Evolutionary conservation across 2,329 filamentous ascomycete species (phyloP), one percentile per base, ranked within the genome.

Genomic region (Alternaria infectoria): DNA sequence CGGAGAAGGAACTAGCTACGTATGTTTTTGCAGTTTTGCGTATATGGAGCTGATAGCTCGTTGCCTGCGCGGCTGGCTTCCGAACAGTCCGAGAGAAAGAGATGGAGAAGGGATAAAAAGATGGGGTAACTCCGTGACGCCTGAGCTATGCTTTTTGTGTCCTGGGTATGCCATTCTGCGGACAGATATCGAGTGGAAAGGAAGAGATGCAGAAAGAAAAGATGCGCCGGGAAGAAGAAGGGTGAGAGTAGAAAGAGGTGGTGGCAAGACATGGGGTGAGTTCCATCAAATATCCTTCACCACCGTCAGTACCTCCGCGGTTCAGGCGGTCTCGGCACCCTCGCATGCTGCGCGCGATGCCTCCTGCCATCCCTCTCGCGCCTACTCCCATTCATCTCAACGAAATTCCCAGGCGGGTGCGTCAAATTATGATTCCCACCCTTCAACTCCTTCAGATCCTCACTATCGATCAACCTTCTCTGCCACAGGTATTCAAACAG

Each of bases 361-460:
- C 43, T 51, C 40, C 61, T 54, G 7, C 59, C 58, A 11, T 62
- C 58, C 21, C 68, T 45, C 13, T 66, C 62, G 5, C 66, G 56
- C 25, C 60, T 28, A 15, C 55, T 12, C 1, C 52, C 61, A 46
- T 69, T 59, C 10, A 68, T 74, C 21, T 66, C 61, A 12, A 71
- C 68, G 60, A 67, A 75, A 56, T 74, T 77, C 0, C 44, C 55
- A 1, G 65, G 74, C 10, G 58, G 47, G 6, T 55, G 54, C 5
- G 59, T 67, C 57, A 77, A 40, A 17, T 72, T 74, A 40, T 75
- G 71, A 12, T 75, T 76, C 13, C 75, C 76, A 8, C 72, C 71
- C 32, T 71, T 74, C 50, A 79, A 52, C 60, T 78, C 77, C 60
- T 79, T 77, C 40, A 75, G 61, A 32, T 77, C 76, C 23, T 73